A percentile compares a stretch with the other conserved stretches of the same genome.
Evolutionary conservation across 805 yeast genomes (phyloP).

Genomic region (Myxozyma lipomycoides): DNA sequence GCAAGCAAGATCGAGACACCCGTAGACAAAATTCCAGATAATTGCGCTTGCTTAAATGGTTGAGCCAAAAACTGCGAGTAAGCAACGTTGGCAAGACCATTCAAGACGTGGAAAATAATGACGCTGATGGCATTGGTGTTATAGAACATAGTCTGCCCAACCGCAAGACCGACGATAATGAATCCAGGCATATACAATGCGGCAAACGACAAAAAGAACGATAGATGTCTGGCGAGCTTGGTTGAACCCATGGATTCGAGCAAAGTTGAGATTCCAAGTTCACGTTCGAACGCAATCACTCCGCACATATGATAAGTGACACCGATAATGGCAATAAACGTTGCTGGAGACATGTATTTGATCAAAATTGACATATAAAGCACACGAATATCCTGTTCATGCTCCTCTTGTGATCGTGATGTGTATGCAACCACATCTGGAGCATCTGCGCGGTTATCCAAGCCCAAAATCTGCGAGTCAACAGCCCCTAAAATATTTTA

Average conservation of each 20-base stretch:
- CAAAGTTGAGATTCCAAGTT: slow-evolving; percentile 34
- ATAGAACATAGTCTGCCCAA: slow-evolving; percentile 30
- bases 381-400: slow-evolving; percentile 31
- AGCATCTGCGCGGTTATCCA: slow-evolving; percentile 30
- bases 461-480: slow-evolving; percentile 30
- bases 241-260: slow-evolving; percentile 37
- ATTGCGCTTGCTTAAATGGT: slow-evolving; percentile 35
- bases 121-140: slow-evolving; percentile 31
- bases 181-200: slow-evolving; percentile 37
- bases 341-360: slow-evolving; percentile 37
- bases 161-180: slow-evolving; percentile 34
- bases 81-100: slow-evolving; percentile 36
- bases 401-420: slow-evolving; percentile 30
- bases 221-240: slow-evolving; percentile 31
- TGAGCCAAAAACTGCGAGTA: slow-evolving; percentile 35
- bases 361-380: slow-evolving; percentile 32
- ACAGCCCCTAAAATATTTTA: slow-evolving; percentile 22
- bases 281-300: slow-evolving; percentile 36
- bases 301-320: slow-evolving; percentile 39
- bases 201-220: slow-evolving; percentile 35
- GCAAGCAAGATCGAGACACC: slow-evolving; percentile 36
- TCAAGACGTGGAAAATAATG: slow-evolving; percentile 35
- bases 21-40: slow-evolving; percentile 37
- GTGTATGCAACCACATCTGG: slow-evolving; percentile 37
- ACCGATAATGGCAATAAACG: slow-evolving; percentile 38